phyloP scores from a whole-genome alignment of 2,329 filamentous ascomycete species.

The Fusarium albosuccineum region DNA sequence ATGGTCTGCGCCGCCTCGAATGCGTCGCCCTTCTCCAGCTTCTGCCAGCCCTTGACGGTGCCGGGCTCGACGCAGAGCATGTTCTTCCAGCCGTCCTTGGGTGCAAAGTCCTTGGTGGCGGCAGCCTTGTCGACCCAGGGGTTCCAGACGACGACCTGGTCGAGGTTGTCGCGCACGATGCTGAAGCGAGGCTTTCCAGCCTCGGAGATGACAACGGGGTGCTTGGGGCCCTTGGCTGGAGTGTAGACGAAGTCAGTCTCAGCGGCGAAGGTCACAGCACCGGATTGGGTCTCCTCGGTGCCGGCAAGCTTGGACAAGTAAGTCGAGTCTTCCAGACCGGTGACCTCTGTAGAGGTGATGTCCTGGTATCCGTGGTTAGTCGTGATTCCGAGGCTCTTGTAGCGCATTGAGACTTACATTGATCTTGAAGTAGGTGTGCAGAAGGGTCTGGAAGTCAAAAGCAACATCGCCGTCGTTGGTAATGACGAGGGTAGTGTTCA shows the following conservation, averaged over 20 bases:
- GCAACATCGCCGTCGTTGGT: slow-evolving; percentile 86
- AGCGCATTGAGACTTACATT: slow-evolving; percentile 68
- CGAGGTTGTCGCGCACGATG: slow-evolving; percentile 85
- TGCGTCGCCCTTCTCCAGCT: slow-evolving; percentile 81
- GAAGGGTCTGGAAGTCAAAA: slow-evolving; percentile 91
- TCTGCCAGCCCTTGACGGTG: slow-evolving; percentile 83
- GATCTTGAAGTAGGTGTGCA: slow-evolving; percentile 91
- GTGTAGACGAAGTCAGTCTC: slow-evolving; percentile 94
- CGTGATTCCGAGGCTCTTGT: background rate
- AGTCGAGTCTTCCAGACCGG: slow-evolving; percentile 79
- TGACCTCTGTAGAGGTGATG: slow-evolving; percentile 78
- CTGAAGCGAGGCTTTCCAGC: slow-evolving; percentile 75
- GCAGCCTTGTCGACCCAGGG: slow-evolving; percentile 90
- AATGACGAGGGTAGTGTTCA: slow-evolving; percentile 87
- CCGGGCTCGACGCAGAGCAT: slow-evolving; percentile 98
- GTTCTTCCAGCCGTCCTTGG: slow-evolving; percentile 89
- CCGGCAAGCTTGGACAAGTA: slow-evolving; percentile 89
- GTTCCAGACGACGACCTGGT: slow-evolving; percentile 96
- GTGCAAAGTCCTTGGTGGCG: slow-evolving; percentile 86
- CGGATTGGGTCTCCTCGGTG: slow-evolving; percentile 73
- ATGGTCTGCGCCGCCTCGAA: slow-evolving; percentile 74
- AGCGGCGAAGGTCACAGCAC: slow-evolving; percentile 75
- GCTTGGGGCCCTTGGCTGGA: slow-evolving; percentile 70
- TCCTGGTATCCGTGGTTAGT: slow-evolving; percentile 68
- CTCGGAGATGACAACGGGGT: slow-evolving; percentile 71